phyloP scores from a whole-genome alignment of 1,284 basidiomycete genomes.

The Sanghuangporus weigelae region DNA sequence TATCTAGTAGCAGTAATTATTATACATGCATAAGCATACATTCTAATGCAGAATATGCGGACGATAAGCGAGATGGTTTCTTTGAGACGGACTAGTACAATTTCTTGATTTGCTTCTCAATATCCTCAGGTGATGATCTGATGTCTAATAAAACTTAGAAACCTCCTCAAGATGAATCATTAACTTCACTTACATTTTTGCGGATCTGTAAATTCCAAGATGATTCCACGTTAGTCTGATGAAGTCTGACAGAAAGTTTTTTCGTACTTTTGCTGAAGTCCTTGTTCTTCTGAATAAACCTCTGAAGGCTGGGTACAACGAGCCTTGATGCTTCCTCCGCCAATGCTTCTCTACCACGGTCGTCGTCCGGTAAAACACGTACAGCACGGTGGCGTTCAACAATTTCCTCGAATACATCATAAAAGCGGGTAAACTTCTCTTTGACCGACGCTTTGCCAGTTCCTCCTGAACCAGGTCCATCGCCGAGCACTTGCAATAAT shows the following conservation, averaged over 20 bases:
- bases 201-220: conserved; percentile 47
- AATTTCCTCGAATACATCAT: conserved; percentile 70
- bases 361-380: conserved; percentile 66
- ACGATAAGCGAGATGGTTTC: too few relatives aligned
- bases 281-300: conserved; percentile 71
- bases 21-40: too few relatives aligned
- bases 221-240: background rate
- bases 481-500: conserved; percentile 63
- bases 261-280: conserved; percentile 78
- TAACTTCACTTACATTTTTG: conserved; percentile 60
- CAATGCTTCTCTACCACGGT: conserved; percentile 47
- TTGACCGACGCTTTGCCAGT: conserved; percentile 54
- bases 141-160: conserved; percentile 49
- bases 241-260: conserved; percentile 2
- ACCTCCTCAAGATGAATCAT: background rate
- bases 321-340: conserved; percentile 70
- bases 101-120: conserved; percentile 60
- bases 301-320: conserved; percentile 64
- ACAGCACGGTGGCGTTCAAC: conserved; percentile 65
- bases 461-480: conserved; percentile 56
- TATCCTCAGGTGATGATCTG: conserved; percentile 69
- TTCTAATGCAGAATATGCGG: too few relatives aligned
- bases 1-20: too few relatives aligned
- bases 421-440: conserved; percentile 77
- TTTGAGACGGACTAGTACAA: background rate